Evolutionary conservation across 1,284 basidiomycete species (phyloP).

Genomic region (Pisolithus thermaeus): DNA sequence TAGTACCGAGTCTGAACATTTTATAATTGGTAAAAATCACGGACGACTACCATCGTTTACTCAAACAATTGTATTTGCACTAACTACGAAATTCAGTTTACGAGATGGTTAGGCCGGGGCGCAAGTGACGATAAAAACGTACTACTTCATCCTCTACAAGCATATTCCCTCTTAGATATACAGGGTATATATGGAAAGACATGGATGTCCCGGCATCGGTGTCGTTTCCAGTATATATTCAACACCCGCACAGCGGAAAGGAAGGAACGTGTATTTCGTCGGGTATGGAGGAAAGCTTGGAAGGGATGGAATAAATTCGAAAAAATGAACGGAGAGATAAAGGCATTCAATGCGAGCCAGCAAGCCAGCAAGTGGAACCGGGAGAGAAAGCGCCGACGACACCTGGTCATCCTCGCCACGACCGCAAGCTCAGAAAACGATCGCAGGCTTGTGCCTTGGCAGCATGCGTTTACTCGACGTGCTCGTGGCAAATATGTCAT

Average conservation of each 20-base stretch:
- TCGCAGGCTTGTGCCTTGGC: background rate
- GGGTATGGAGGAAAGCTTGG: background rate
- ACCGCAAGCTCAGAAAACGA: background rate
- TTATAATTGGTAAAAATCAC: too few relatives aligned
- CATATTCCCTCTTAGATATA: background rate
- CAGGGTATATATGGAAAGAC: background rate
- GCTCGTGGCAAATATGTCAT: constrained; percentile 19
- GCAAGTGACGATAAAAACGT: too few relatives aligned
- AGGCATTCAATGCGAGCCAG: background rate
- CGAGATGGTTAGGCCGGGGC: too few relatives aligned
- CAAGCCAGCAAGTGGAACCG: background rate
- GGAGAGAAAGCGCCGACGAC: background rate
- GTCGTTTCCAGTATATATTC: background rate
- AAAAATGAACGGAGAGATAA: background rate
- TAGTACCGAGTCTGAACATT: too few relatives aligned
- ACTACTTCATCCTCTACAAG: too few relatives aligned
- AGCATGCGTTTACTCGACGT: background rate
- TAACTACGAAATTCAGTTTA: too few relatives aligned
- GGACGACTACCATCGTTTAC: too few relatives aligned
- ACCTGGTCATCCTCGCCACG: background rate
- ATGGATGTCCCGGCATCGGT: background rate
- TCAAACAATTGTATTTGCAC: too few relatives aligned
- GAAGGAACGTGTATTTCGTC: background rate
- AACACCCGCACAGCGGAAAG: background rate
- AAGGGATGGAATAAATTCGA: too few relatives aligned